Evolutionary conservation across 345 rosid species (phyloP), one percentile per base, ranked within the genome.

Genomic region (Alliaria petiolata): DNA sequence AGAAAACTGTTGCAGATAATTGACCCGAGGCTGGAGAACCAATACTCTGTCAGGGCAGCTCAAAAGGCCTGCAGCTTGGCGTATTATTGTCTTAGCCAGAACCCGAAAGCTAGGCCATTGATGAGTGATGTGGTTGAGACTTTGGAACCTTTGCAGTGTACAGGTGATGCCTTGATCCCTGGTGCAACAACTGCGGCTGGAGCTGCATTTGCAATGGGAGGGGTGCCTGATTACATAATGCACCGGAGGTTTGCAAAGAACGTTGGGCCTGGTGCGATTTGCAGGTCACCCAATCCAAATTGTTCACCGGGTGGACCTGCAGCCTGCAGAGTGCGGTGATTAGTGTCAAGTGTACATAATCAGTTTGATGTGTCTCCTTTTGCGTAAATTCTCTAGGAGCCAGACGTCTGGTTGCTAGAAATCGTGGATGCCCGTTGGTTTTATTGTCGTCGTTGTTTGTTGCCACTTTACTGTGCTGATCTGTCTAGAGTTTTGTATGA

Each of bases 81-180:
- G 1, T 91, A 87, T 78, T 91, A 91, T 67, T 91, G 97, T 80
- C 82, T 91, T 53, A 91, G 96, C 83, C 98, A 87, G 77, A 93
- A 93, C 78, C 97, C 97, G 2, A 93, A 93, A 81, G 98, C 98
- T 38, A 89, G 97, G 73, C 98, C 98, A 30, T 72, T 93, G 68
- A 93, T 90, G 98, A 89, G 97, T 35, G 98, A 93, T 51, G 97
- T 93, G 47, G 98, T 91, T 16, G 96, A 93, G 81, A 91, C 98
- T 51, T 54, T 93, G 80, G 96, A 89, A 77, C 96, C 99, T 67
- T 78, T 88, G 74, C 97, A 93, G 74, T 86, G 88, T 59, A 72
- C 79, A 38, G 68, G 67, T 31, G 87, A 84, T 50, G 67, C 81
- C 65, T 56, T 82, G 33, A 55, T 77, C 35, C 75, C 87, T 35